Evolutionary conservation across 179 eudicot genomes (phyloP), one percentile per base, ranked within the genome.

Genomic region (Spergularia azorica): DNA sequence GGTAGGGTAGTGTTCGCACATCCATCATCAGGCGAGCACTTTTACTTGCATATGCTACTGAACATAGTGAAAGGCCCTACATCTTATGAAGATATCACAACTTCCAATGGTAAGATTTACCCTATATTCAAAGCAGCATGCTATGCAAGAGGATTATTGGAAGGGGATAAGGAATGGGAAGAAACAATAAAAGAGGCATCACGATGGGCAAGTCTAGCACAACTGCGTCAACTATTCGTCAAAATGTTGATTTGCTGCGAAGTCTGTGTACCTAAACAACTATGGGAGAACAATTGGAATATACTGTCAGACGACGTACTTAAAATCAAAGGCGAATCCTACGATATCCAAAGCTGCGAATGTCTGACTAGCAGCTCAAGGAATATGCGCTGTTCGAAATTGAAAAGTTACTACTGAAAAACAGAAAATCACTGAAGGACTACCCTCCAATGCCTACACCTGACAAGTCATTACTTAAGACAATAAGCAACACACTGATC

Each of bases 141-240:
- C 26, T 26, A 26, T 26, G 26, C 26, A 26, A 26, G 26, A 26
- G 26, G 26, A 26, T 26, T 0, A 26, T 26, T 26, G 1, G 1
- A 26, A 26, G 26, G 26, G 26, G 26, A 26, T 26, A 69, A 51
- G 11, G 72, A 46, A n/a, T 69, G 38, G 41, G 7, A 50, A 6
- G 72, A 69, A 11, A 57, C 72, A 55, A 71, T 55, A 6, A 14
- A 17, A 3, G 50, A 71, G 14, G 74, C 74, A 6, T 55, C 50
- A 0, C 63, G 17, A 56, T 55, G 32, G 73, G 73, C 43, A 12
- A 51, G 12, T 36, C n/a, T 36, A 3, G 12, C 58, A 20, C 71
- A 68, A 9, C 18, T 48, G 50, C 9, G n/a, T 4, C 43, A 51
- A 2, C 41, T 69, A 8, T 69, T 69, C 51, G 72, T 50, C 15